Base-by-base conservation (phyloP, 2,329 filamentous ascomycete species). In the Pseudocercospora crystallina region DNA sequence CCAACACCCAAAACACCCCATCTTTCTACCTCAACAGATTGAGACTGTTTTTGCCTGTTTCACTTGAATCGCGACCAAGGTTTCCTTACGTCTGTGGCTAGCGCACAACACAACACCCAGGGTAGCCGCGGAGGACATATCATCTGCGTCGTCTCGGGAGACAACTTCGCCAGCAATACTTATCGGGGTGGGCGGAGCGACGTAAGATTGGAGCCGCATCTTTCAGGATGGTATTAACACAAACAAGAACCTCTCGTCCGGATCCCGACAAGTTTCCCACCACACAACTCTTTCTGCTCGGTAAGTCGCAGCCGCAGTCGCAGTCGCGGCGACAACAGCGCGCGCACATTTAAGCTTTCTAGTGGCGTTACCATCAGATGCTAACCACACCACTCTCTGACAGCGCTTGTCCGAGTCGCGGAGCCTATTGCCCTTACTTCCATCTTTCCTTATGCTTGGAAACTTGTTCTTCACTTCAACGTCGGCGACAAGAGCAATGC, bases 381-480 rank as follows among this genome's bases (percentile, higher is more conserved):
- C 37, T 49, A 30, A 53, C 14, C 14, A 12, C 15, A 17, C 17
- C 26, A 26, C 20, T 26, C 20, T 26, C 20, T 26, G 4, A 26
- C 63, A 95, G 90, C 90, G 69, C 89, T 96, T 77, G 91, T 95
- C 67, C 89, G 91, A 57, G 83, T 96, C 60, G 89, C 90, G 46
- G 91, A 96, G 71, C 91, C 91, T 15, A 92, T 96, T 62, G 90
- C 91, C 43, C 81, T 96, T 58, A 96, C 90, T 1, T 94, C 89
- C 65, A 94, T 96, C 71, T 95, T 92, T 64, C 91, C 91, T 14
- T 96, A 96, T 71, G 89, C 89, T 53, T 95, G 87, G 87, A 81
- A 86, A 53, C 83, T 92, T 61, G 85, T 92, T 60, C 88, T 88
- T 71, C 79, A 83, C 61, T 90, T 90, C 70, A 66, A 88, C 35